Evolutionary conservation across 305 asterid species (phyloP).

Genomic region (Fraxinus albicans): DNA sequence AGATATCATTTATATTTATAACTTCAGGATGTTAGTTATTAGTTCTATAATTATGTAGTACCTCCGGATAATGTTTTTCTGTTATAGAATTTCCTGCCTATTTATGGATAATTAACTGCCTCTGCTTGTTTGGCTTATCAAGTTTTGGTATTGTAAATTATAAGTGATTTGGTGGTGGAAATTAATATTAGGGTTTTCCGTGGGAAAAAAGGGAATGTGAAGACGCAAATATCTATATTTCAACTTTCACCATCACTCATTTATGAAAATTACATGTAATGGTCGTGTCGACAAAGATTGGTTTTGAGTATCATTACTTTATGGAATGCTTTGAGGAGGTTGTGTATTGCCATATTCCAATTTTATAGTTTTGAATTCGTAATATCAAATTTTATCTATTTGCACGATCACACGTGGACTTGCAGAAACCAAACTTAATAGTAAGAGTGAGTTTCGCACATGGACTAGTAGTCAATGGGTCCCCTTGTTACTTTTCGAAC

Average conservation of each 20-base stretch:
- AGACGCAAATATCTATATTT: background rate
- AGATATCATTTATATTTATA: conserved; percentile 11
- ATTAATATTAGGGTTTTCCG: background rate
- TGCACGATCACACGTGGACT: background rate
- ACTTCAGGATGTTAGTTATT: conserved; percentile 5
- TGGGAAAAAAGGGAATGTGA: background rate
- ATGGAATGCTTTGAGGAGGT: background rate
- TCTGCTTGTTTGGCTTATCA: background rate
- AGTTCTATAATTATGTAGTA: background rate
- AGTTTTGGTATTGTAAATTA: background rate
- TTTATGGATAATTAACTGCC: background rate
- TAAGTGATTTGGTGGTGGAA: background rate
- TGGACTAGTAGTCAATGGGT: background rate
- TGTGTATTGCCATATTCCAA: background rate
- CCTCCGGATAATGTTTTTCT: conserved; percentile 14
- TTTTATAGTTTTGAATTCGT: background rate
- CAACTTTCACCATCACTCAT: background rate
- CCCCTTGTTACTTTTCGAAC: background rate
- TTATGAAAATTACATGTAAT: background rate
- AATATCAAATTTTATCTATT: background rate
- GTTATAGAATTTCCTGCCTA: conserved; percentile 20
- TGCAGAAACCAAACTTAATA: background rate
- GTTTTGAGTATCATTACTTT: background rate
- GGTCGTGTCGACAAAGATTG: background rate
- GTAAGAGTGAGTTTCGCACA: background rate